Evolutionary conservation across 2,329 filamentous ascomycete species (phyloP).

Genomic region (Bipolaris oryzae): DNA sequence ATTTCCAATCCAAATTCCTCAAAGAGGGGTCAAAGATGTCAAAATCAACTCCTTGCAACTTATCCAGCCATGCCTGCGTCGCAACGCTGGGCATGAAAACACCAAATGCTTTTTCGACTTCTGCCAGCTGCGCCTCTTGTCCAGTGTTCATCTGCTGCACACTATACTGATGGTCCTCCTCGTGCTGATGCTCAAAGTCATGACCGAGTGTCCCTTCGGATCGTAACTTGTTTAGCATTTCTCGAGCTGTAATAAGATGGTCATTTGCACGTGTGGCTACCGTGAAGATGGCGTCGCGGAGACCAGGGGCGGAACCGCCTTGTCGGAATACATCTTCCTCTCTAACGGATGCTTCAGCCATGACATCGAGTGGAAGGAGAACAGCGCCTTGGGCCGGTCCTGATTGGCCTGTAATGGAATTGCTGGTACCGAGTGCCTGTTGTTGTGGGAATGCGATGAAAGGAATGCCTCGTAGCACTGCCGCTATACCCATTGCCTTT

Average conservation of each 20-base stretch:
- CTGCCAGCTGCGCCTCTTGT: constrained; percentile 52
- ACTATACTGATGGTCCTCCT: constrained; percentile 68
- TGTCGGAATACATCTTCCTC: constrained; percentile 89
- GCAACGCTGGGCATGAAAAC: constrained; percentile 81
- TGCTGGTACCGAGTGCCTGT: constrained; percentile 57
- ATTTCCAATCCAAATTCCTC: constrained; percentile 74
- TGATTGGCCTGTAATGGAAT: constrained; percentile 44
- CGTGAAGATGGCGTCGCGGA: constrained; percentile 87
- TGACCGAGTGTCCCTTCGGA: constrained; percentile 78
- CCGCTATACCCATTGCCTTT: constrained; percentile 87
- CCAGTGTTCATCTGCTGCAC: constrained; percentile 42
- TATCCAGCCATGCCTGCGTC: constrained; percentile 77
- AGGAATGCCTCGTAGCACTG: constrained; percentile 85
- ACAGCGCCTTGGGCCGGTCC: constrained; percentile 66
- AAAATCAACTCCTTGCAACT: constrained; percentile 81
- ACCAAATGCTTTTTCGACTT: constrained; percentile 73
- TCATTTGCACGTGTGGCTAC: constrained; percentile 95
- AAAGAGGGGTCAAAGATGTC: constrained; percentile 73
- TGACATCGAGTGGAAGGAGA: constrained; percentile 84
- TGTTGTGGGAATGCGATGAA: constrained; percentile 80
- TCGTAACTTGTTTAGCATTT: constrained; percentile 84
- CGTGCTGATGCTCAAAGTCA: constrained; percentile 84
- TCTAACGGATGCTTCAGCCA: constrained; percentile 78
- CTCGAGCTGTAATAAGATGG: constrained; percentile 88
- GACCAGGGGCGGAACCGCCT: constrained; percentile 76